Evolutionary conservation across 495 filamentous ascomycete genomes (phyloP).

Genomic region (Pseudotulostoma volvatum): DNA sequence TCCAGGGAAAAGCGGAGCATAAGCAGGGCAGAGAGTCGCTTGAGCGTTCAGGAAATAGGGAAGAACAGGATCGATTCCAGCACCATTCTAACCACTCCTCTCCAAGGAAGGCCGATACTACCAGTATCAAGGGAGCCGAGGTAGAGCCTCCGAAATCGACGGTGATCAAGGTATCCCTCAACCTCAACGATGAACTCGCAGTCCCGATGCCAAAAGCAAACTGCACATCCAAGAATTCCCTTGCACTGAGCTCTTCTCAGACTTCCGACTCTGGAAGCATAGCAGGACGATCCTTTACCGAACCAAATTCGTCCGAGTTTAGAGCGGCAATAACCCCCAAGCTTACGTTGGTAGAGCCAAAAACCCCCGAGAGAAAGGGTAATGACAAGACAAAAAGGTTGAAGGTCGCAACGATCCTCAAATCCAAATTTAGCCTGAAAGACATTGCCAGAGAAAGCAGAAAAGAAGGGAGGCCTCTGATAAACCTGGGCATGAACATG

Average conservation of each 20-base stretch:
- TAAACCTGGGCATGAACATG: background rate
- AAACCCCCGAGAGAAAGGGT: background rate
- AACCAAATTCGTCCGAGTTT: too few species aligned
- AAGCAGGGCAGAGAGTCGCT: background rate
- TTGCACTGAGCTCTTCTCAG: background rate
- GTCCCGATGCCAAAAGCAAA: constrained; percentile 19
- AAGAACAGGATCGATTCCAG: background rate
- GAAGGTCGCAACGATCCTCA: constrained; percentile 10
- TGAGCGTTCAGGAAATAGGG: background rate
- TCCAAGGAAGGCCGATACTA: background rate
- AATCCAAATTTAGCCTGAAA: constrained; percentile 20
- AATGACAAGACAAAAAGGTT: constrained; percentile 14
- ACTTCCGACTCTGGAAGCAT: background rate
- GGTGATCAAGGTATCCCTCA: constrained; percentile 2
- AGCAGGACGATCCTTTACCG: background rate
- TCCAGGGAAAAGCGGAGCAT: constrained; percentile 8
- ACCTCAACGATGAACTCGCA: constrained; percentile 17
- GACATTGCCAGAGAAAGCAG: constrained; percentile 17
- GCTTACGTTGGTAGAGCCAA: background rate
- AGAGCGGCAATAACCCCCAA: too few species aligned
- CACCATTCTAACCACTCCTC: background rate
- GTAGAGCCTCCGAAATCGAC: background rate
- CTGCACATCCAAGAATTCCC: background rate
- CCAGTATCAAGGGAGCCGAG: background rate
- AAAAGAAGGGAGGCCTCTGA: constrained; percentile 1